Base-by-base conservation (phyloP, 1,139 yeast genomes). In the Nadsonia commutata region DNA sequence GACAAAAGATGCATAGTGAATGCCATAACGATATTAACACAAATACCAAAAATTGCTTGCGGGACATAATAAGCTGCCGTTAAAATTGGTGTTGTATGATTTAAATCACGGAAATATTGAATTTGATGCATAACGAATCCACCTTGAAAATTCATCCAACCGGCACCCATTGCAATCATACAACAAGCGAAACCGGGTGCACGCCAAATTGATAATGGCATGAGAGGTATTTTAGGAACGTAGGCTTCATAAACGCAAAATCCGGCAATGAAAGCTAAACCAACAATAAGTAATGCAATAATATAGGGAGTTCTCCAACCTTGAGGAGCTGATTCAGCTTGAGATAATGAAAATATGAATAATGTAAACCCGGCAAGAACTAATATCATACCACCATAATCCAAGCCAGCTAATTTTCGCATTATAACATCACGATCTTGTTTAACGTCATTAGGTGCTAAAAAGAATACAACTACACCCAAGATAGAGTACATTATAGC, bases 251-350 rank as follows among this genome's bases (percentile, higher is more conserved):
- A 70, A 18, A 63, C 21, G 9, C 62, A 58, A 46, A 71, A 68
- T 0, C 46, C 49, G 0, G 51, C 58, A 20, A 71, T 50, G 18
- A 68, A 39, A 1, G 52, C 48, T 1, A 63, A 49, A 0, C 74
- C 72, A 3, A 67, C 58, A 5, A 68, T 52, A 23, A 71, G 47
- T 8, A 68, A 52, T 2, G 66, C 72, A 44, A 68, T 61, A 45
- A 71, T 67, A 49, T 70, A 70, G 0, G 69, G 65, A 2, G 72
- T 66, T 36, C 52, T 51, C 74, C 75, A 70, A 8, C 71, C 63
- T n/a, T 57, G 46, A 3, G 56, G 54, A 2, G 70, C 59, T 0
- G 61, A 57, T 40, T 64, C 69, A 17, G 64, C 65, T 47, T 66
- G 66, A 1, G 71, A 63, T 33, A 68, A 53, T 1, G 72, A 58